Evolutionary conservation across 148 eudicot genomes (phyloP).

Genomic region (Fagopyrum homotropicum): DNA sequence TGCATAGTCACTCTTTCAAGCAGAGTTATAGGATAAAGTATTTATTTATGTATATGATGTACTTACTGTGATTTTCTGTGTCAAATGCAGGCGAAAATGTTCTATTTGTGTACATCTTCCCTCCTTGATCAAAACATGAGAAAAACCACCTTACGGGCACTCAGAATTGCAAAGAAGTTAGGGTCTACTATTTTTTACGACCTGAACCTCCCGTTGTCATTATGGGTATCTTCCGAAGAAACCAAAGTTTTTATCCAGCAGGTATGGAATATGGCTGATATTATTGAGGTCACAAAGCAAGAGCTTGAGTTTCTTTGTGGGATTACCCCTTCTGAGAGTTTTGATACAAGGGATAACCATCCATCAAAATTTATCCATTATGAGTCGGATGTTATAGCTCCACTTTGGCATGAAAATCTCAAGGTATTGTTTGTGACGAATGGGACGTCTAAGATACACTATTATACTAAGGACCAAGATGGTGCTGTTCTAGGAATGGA

Average conservation of each 20-base stretch:
- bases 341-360: constrained; percentile 63
- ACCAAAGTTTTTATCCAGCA: constrained; percentile 42
- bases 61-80: background rate
- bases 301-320: constrained; percentile 95
- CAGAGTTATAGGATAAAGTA: background rate
- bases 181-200: constrained; percentile 65
- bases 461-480: constrained; percentile 74
- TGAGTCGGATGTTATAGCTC: constrained; percentile 51
- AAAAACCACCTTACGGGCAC: constrained; percentile 55
- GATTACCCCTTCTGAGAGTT: constrained; percentile 60
- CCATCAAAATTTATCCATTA: constrained; percentile 63
- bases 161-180: constrained; percentile 69
- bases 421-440: constrained; percentile 89
- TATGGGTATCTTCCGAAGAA: constrained; percentile 74
- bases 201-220: constrained; percentile 74
- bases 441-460: constrained; percentile 88
- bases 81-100: constrained; percentile 78
- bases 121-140: constrained; percentile 79
- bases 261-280: constrained; percentile 67
- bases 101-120: constrained; percentile 72
- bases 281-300: constrained; percentile 85
- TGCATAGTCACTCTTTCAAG: background rate
- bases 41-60: background rate
- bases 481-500: constrained; percentile 74
- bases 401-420: constrained; percentile 79